These are phyloP conservation scores for Exophiala aquamarina DNA, from an alignment of 2,329 filamentous ascomycete species.

Conservation along the genomic window DNA sequence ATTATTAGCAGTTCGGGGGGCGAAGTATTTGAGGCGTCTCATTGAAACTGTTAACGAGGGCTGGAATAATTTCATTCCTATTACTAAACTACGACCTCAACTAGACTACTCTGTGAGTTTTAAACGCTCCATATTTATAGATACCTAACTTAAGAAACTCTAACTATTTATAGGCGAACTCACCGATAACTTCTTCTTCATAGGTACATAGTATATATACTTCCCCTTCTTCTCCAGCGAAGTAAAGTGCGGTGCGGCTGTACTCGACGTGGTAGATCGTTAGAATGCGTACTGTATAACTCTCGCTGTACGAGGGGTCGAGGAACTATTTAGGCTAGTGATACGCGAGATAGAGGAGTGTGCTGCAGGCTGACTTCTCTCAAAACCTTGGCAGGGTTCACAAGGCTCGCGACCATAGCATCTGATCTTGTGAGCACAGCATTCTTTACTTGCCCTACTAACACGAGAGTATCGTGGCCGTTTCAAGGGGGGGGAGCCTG, in stretches of 20 bases:
- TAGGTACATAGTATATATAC: constrained; percentile 28
- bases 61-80: constrained; percentile 33
- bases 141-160: constrained; percentile 36
- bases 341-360: constrained; percentile 24
- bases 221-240: constrained; percentile 32
- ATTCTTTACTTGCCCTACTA: background rate
- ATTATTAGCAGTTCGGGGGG: constrained; percentile 29
- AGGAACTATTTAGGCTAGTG: constrained; percentile 41
- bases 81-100: constrained; percentile 34
- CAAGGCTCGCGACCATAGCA: background rate
- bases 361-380: constrained; percentile 1
- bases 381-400: constrained; percentile 1
- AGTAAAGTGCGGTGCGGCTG: constrained; percentile 27
- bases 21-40: constrained; percentile 29
- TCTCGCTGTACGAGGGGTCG: constrained; percentile 38
- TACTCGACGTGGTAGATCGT: constrained; percentile 31
- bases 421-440: constrained; percentile 1
- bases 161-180: constrained; percentile 28
- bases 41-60: constrained; percentile 37
- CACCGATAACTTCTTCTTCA: constrained; percentile 24
- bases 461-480: background rate
- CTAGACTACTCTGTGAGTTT: constrained; percentile 41
- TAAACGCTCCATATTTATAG: constrained; percentile 34
- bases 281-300: constrained; percentile 34
- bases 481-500: background rate